A percentile compares a stretch with the other conserved stretches of the same genome.
These are phyloP conservation scores for Chlorophyllum brunneum DNA, from an alignment of 768 basidiomycete genomes.

Conservation along the genomic window DNA sequence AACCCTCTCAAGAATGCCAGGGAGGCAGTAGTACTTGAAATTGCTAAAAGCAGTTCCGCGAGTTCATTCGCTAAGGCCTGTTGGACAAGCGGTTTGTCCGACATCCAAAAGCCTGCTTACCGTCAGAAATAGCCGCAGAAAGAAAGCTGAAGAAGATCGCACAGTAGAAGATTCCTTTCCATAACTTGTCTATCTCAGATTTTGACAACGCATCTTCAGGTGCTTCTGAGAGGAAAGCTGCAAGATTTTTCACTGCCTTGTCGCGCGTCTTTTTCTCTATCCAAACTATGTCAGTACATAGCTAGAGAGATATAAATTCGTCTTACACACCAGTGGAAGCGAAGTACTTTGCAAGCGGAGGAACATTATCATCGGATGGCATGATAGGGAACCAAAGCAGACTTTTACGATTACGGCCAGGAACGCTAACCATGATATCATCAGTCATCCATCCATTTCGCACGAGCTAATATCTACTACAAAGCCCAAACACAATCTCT, in stretches of 20 bases:
- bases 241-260: conserved; percentile 79
- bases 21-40: conserved; percentile 52
- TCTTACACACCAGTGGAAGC: conserved; percentile 76
- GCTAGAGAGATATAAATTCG: background rate
- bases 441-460: background rate
- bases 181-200: conserved; percentile 83
- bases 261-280: conserved; percentile 87
- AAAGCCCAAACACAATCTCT: too few relatives aligned
- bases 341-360: conserved; percentile 86
- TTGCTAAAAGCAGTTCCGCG: conserved; percentile 74
- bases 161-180: conserved; percentile 99
- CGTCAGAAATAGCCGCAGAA: background rate
- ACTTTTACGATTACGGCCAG: conserved; percentile 17
- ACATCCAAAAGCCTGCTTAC: conserved; percentile 94
- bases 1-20: conserved; percentile 83
- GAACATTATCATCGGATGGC: conserved; percentile 28
- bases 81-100: conserved; percentile 95
- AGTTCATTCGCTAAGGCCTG: conserved; percentile 86
- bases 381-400: conserved; percentile 19
- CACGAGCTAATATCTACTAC: background rate
- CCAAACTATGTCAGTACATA: conserved; percentile 10
- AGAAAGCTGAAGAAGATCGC: conserved; percentile 20
- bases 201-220: conserved; percentile 58
- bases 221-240: conserved; percentile 72
- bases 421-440: conserved; percentile 2